Conservation (phyloP, 106 monocot species). For the Allium sativum region DNA sequence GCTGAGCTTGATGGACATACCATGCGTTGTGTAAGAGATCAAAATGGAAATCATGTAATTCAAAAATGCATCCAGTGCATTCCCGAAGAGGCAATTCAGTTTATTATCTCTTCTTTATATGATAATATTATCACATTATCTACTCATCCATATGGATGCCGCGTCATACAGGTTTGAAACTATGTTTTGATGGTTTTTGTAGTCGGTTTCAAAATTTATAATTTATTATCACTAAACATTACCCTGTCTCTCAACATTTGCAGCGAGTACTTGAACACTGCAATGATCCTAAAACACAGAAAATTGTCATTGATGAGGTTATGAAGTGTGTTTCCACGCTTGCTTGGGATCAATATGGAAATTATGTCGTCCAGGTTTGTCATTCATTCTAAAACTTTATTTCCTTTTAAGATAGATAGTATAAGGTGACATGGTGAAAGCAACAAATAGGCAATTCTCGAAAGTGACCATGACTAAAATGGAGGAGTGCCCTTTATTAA, state of each 20-base stretch:
- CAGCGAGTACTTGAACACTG: conserved; percentile 89
- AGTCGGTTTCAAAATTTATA: background rate
- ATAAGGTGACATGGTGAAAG: too few relatives aligned
- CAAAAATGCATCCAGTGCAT: conserved; percentile 91
- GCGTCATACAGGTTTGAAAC: conserved; percentile 61
- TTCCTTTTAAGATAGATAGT: too few relatives aligned
- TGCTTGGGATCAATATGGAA: conserved; percentile 84
- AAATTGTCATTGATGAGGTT: conserved; percentile 83
- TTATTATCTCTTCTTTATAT: conserved; percentile 73
- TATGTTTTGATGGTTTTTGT: background rate
- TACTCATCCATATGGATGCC: conserved; percentile 85
- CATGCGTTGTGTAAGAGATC: conserved; percentile 83
- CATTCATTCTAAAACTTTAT: background rate
- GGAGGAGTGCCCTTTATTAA: too few relatives aligned
- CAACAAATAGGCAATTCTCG: too few relatives aligned
- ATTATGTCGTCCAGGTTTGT: conserved; percentile 85
- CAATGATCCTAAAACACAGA: conserved; percentile 60
- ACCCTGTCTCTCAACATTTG: background rate
- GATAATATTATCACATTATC: conserved; percentile 76
- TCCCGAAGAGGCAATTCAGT: conserved; percentile 74
- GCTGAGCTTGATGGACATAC: conserved; percentile 71
- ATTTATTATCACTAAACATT: too few relatives aligned
- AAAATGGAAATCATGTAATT: conserved; percentile 95
- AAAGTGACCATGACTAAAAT: too few relatives aligned
- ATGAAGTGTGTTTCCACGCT: conserved; percentile 62